Percentiles rank a stretch among this genome's conserved stretches.
These are phyloP conservation scores for Ceratopteris richardii DNA, from an alignment of 75 land plant species.

Conservation along the genomic window DNA sequence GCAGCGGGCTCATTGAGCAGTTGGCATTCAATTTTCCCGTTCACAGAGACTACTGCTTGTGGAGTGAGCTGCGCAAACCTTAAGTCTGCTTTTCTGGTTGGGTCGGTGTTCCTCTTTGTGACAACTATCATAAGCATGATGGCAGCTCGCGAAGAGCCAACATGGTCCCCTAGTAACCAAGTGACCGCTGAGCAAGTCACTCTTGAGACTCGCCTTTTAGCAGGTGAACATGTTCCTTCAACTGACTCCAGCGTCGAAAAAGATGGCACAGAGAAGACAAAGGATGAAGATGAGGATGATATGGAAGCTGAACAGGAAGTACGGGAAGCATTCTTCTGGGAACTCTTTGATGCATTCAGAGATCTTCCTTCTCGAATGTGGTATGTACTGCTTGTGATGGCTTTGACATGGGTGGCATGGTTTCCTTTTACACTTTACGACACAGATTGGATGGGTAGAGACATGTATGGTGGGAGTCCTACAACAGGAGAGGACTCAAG, in stretches of 20 bases:
- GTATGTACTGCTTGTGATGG: slow-evolving; percentile 66
- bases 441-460: slow-evolving; percentile 99
- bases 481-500: slow-evolving; percentile 7
- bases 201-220: not conserved
- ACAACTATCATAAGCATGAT: slow-evolving; percentile 62
- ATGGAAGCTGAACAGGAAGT: slow-evolving; percentile 31
- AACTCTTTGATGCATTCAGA: slow-evolving; percentile 62
- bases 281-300: slow-evolving; percentile 4
- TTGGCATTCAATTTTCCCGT: slow-evolving; percentile 65
- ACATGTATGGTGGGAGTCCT: slow-evolving; percentile 76
- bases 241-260: no score
- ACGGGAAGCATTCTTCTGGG: slow-evolving; percentile 77
- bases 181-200: slow-evolving; percentile 7
- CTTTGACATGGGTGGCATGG: slow-evolving; percentile 96
- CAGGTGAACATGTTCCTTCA: not conserved
- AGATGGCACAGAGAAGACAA: not conserved
- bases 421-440: slow-evolving; percentile 91
- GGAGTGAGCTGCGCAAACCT: slow-evolving; percentile 71
- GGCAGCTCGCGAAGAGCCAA: slow-evolving; percentile 58
- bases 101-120: slow-evolving; percentile 37
- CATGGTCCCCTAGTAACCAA: slow-evolving; percentile 21
- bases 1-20: slow-evolving; percentile 72
- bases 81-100: slow-evolving; percentile 83
- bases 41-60: slow-evolving; percentile 65
- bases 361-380: slow-evolving; percentile 63